Evolutionary conservation across 495 filamentous ascomycete species (phyloP).

Genomic region (Daldinia bambusicola): DNA sequence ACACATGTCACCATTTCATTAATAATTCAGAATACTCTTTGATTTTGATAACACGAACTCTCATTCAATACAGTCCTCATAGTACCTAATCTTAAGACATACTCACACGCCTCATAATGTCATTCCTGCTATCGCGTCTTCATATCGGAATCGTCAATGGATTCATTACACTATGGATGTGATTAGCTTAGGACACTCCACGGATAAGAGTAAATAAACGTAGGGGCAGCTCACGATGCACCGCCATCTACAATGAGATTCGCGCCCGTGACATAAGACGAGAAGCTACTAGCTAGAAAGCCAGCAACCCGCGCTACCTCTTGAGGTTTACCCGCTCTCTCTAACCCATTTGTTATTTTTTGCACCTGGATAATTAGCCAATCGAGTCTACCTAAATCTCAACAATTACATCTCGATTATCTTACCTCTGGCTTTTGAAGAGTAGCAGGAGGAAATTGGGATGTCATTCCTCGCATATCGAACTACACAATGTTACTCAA

Average conservation of each 20-base stretch:
- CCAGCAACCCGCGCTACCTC: conserved; percentile 69
- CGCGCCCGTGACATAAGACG: conserved; percentile 65
- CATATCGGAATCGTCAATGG: conserved; percentile 1
- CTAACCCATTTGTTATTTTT: conserved; percentile 44
- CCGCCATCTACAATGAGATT: conserved; percentile 68
- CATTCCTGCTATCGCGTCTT: not conserved
- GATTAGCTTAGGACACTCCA: not conserved
- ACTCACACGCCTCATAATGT: not conserved
- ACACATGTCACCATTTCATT: too few relatives aligned
- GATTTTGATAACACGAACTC: too few relatives aligned
- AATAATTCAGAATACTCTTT: too few relatives aligned
- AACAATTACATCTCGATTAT: not conserved
- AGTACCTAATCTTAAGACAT: not conserved
- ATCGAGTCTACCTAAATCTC: not conserved
- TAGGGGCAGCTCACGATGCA: conserved; percentile 54
- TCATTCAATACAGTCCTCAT: too few relatives aligned
- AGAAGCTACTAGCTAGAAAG: conserved; percentile 66
- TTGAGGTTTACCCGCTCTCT: conserved; percentile 52
- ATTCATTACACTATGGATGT: not conserved
- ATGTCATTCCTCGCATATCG: conserved; percentile 64
- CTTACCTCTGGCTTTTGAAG: conserved; percentile 62
- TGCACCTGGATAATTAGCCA: conserved; percentile 29
- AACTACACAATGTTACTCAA: conserved; percentile 46
- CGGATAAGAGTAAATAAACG: conserved; percentile 12
- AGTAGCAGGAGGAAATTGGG: conserved; percentile 65